Base-by-base conservation (phyloP, 2,329 filamentous ascomycete species). In the Bimuria novae-zelandiae region DNA sequence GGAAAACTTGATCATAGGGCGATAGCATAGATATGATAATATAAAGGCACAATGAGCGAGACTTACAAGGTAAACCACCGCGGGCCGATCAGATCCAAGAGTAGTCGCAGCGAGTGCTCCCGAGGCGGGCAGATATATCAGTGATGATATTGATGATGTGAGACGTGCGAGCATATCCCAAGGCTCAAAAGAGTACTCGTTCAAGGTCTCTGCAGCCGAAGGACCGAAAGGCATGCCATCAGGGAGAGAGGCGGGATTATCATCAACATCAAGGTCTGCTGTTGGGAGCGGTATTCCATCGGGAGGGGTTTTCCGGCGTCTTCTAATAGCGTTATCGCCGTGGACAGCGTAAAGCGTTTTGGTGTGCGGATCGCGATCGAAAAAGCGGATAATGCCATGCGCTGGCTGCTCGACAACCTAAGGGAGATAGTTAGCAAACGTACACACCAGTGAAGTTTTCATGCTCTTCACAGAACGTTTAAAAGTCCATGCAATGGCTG, bases 91-190 rank as follows among this genome's bases (percentile, higher is more conserved):
- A 1, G 62, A 63, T 19, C 72, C 72, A 11, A 58, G 55, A 2
- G 67, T 68, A 2, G 72, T 73, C 3, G 60, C 59, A 11, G 67
- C 66, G 5, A 75, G 50, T 0, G 65, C 65, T 2, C 68, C 60
- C 0, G 69, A 67, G 2, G 53, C 48, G 3, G 66, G 67, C 11
- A 71, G 49, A 27, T 69, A 67, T 32, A 57, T 60, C 1, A 72
- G 30, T 1, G 70, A 72, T 0, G 72, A 74, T 29, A 72, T 57
- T 2, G 59, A 53, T 1, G 69, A 73, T 0, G 62, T 67, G 4
- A 64, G 62, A 11, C 57, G 60, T 7, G 52, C 52, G 21, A 68
- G 41, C 29, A 62, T 60, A 42, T 63, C 64, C 58, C 61, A 65
- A 6, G 58, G 50, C 12, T 64, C 52, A 27, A 59, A 61, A n/a